Conservation (phyloP, 331 rosid species). For the Erythrophleum ivorense region DNA sequence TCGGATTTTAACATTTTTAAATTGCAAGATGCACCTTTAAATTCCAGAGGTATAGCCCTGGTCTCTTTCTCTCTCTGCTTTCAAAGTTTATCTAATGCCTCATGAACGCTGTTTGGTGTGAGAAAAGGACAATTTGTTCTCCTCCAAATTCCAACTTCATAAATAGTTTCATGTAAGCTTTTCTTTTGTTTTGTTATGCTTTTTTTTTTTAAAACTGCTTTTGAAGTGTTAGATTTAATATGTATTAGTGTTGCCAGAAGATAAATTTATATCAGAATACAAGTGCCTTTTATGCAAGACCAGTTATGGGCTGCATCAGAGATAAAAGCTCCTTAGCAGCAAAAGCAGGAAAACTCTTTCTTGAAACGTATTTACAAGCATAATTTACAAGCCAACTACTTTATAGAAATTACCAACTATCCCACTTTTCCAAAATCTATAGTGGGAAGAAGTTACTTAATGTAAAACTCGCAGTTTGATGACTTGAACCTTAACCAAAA, state of each 20-base stretch:
- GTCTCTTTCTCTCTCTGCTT: too few species aligned
- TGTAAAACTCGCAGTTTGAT: constrained; percentile 5
- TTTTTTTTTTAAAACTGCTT: neutral
- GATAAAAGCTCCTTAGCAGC: neutral
- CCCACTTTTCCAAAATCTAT: constrained; percentile 48
- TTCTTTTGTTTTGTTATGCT: too few species aligned
- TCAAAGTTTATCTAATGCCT: too few species aligned
- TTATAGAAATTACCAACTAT: neutral
- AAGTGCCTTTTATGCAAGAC: neutral
- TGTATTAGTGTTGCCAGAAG: neutral
- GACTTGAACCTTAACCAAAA: constrained; percentile 39
- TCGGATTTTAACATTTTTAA: too few species aligned
- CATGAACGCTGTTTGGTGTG: too few species aligned
- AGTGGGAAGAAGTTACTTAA: constrained; percentile 37
- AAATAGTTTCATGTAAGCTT: neutral
- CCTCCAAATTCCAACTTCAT: neutral
- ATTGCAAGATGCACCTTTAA: too few species aligned
- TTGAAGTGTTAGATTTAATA: neutral
- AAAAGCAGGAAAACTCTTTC: constrained; percentile 10
- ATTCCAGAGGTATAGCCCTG: too few species aligned
- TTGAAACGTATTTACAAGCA: constrained; percentile 40
- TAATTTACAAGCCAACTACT: constrained; percentile 36
- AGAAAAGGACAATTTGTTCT: too few species aligned
- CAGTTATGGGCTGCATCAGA: neutral
- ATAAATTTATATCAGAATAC: neutral